phyloP scores from a whole-genome alignment of 2,329 filamentous ascomycete genomes.

The Ramularia collo-cygni region DNA sequence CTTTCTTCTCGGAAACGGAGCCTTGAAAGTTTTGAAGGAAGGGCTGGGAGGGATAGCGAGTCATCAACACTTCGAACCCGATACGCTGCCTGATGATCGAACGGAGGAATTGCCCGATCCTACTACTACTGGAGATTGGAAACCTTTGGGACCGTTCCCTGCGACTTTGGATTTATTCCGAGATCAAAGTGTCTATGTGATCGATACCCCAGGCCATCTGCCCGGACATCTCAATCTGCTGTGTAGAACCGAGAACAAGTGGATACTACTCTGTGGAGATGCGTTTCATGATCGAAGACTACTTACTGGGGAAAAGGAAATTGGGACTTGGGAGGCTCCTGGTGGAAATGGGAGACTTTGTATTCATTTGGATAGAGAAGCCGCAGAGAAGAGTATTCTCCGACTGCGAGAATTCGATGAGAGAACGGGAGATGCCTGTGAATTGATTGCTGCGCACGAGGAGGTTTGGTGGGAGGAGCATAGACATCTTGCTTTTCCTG shows the following conservation, averaged over 20 bases:
- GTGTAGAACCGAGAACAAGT: conserved; percentile 35
- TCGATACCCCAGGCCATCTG: conserved; percentile 47
- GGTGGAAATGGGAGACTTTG: conserved; percentile 40
- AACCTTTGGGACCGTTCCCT: conserved; percentile 39
- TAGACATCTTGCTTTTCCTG: conserved; percentile 18
- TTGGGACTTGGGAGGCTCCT: conserved; percentile 45
- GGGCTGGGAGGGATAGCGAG: conserved; percentile 24
- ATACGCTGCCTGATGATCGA: conserved; percentile 37
- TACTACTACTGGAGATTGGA: conserved; percentile 32
- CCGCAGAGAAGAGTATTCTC: conserved; percentile 39
- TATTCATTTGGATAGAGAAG: conserved; percentile 45
- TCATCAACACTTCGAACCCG: conserved; percentile 39
- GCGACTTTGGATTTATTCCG: conserved; percentile 41
- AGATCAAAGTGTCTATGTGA: conserved; percentile 42
- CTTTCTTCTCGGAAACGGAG: conserved; percentile 47
- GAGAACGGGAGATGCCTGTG: conserved; percentile 34
- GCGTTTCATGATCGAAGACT: conserved; percentile 48
- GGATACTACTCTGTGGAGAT: conserved; percentile 48
- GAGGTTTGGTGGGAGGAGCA: conserved; percentile 38
- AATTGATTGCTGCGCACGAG: conserved; percentile 48
- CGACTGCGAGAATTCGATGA: conserved; percentile 34
- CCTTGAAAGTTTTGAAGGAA: conserved; percentile 35
- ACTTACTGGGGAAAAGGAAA: conserved; percentile 45
- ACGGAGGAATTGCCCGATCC: conserved; percentile 38
- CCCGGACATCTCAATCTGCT: conserved; percentile 48